A percentile compares a stretch with the other conserved stretches of the same genome.
phyloP scores from a whole-genome alignment of 139 green algal species.

The Micromonas commoda region DNA sequence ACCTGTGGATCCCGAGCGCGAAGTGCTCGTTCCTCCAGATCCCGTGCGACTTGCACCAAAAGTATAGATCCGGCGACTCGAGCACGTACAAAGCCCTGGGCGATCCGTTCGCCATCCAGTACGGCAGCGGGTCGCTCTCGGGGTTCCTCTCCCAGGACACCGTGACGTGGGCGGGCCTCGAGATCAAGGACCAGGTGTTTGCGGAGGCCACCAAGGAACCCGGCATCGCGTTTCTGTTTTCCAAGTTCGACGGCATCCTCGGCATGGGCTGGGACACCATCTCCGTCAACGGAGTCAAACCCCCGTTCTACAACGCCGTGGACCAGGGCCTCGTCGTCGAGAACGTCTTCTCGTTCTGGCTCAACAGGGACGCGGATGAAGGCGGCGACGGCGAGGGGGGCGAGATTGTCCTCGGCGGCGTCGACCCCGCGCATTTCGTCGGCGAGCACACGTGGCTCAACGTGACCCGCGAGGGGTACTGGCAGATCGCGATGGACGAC shows the following conservation, averaged over 20 bases:
- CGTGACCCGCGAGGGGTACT: conserved; percentile 84
- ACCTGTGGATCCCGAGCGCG: conserved; percentile 86
- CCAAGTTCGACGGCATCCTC: conserved; percentile 97
- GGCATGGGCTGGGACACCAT: conserved; percentile 92
- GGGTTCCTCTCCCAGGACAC: conserved; percentile 83
- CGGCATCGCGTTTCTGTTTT: conserved; percentile 85
- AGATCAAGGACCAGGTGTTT: conserved; percentile 56
- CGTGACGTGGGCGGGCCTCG: conserved; percentile 64
- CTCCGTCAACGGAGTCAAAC: conserved; percentile 62
- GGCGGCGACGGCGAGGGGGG: conserved; percentile 57
- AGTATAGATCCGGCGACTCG: conserved; percentile 71
- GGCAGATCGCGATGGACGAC: conserved; percentile 85
- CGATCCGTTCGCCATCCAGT: conserved; percentile 91
- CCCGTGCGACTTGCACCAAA: conserved; percentile 81
- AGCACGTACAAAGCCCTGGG: conserved; percentile 57
- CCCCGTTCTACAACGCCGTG: conserved; percentile 83
- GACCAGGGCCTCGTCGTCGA: conserved; percentile 66
- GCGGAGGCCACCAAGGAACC: conserved; percentile 67
- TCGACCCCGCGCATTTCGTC: conserved; percentile 75
- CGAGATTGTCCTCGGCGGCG: conserved; percentile 88
- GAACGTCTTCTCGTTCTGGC: conserved; percentile 95
- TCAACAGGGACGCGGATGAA: conserved; percentile 70
- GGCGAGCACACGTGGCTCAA: conserved; percentile 80
- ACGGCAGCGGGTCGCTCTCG: conserved; percentile 81
- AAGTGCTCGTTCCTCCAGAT: conserved; percentile 82